Evolutionary conservation across 2,329 filamentous ascomycete genomes (phyloP).

Genomic region (Colletotrichum plurivorum): DNA sequence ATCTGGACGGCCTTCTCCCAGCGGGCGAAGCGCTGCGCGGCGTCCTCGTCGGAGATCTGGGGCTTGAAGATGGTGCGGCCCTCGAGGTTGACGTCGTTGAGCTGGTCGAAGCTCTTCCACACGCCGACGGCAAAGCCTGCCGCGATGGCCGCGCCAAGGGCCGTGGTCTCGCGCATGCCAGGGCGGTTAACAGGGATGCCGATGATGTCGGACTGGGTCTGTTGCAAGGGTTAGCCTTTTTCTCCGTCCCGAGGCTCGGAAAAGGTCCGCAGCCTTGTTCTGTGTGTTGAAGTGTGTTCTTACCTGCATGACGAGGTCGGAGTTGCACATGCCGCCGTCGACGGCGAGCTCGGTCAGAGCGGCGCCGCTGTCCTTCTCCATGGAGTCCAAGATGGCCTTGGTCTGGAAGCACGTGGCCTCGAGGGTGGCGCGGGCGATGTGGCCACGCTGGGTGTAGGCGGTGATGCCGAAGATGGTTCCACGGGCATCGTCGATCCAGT

Average conservation of each 20-base stretch:
- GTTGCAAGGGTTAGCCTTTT: conserved; percentile 37
- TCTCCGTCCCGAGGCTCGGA: conserved; percentile 33
- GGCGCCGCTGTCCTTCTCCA: conserved; percentile 85
- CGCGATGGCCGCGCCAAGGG: conserved; percentile 85
- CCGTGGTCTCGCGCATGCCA: conserved; percentile 87
- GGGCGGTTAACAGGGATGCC: conserved; percentile 84
- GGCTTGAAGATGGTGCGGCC: conserved; percentile 79
- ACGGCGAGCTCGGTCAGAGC: conserved; percentile 80
- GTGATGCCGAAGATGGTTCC: conserved; percentile 86
- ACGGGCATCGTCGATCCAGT: conserved; percentile 88
- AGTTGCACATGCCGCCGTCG: conserved; percentile 88
- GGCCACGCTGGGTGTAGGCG: conserved; percentile 81
- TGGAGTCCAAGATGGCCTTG: conserved; percentile 84
- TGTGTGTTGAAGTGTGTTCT: conserved; percentile 10
- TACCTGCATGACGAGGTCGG: conserved; percentile 82
- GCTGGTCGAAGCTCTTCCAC: conserved; percentile 81
- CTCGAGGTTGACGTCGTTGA: conserved; percentile 79
- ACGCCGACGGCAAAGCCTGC: conserved; percentile 83
- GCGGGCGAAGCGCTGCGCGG: conserved; percentile 74
- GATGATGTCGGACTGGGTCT: conserved; percentile 85
- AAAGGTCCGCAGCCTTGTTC: conserved; percentile 14
- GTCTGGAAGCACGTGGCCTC: conserved; percentile 89
- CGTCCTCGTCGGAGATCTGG: conserved; percentile 71
- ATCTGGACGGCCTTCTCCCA: conserved; percentile 86
- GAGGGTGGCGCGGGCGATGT: conserved; percentile 84